These are phyloP conservation scores for Corylus heterophylla DNA, from an alignment of 306 rosid species.

Conservation along the genomic window DNA sequence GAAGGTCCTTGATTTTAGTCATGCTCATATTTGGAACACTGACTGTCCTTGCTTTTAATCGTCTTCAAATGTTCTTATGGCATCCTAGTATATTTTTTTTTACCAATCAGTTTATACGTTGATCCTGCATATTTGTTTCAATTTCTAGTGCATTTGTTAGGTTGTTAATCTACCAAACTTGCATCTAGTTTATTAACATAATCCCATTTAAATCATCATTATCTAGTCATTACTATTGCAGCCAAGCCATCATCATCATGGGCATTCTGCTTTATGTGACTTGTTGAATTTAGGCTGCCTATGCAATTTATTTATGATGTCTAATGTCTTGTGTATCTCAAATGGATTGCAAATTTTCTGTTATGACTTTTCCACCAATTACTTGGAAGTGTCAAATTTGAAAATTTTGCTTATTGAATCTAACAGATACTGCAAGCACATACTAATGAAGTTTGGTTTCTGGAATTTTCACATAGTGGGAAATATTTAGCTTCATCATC, in stretches of 20 bases:
- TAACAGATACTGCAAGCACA: conserved; percentile 48
- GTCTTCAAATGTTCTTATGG: neutral
- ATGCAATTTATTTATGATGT: neutral
- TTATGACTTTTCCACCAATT: neutral
- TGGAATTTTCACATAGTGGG: conserved; percentile 57
- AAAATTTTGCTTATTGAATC: conserved; percentile 5
- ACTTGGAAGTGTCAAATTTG: neutral
- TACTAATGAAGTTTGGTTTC: conserved; percentile 56
- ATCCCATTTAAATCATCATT: neutral
- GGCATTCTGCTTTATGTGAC: neutral
- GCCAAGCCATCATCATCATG: neutral
- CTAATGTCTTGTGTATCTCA: neutral
- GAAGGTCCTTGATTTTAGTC: neutral
- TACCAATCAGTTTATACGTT: neutral
- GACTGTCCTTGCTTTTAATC: neutral
- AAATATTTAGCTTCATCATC: conserved; percentile 56
- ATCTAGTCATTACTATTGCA: neutral
- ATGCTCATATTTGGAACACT: neutral
- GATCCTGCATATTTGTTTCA: neutral
- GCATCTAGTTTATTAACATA: neutral
- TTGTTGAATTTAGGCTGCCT: conserved; percentile 4
- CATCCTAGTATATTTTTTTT: neutral
- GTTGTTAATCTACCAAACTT: neutral
- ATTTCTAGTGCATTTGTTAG: neutral
- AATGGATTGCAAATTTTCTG: neutral